Percentiles rank a stretch among this genome's conserved stretches.
Evolutionary conservation across 1,139 yeast species (phyloP).

Genomic region (Tardiomyces depauwii): DNA sequence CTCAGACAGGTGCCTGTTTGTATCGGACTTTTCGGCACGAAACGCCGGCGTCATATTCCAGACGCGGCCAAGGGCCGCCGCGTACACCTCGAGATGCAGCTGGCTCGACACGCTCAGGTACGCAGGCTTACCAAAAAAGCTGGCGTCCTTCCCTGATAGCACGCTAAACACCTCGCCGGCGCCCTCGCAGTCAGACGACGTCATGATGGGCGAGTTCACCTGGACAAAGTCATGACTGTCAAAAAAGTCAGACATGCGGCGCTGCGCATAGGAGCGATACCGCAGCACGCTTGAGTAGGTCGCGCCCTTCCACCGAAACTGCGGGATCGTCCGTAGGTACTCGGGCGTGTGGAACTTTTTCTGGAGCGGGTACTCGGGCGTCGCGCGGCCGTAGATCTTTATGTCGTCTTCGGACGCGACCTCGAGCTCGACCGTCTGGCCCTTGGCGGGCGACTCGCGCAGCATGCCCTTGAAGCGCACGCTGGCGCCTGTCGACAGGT

Average conservation of each 20-base stretch:
- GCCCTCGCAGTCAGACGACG: constrained; percentile 94
- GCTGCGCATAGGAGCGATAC: constrained; percentile 58
- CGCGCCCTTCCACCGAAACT: constrained; percentile 67
- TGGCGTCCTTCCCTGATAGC: constrained; percentile 22
- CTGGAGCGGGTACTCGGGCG: constrained; percentile 66
- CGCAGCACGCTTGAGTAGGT: constrained; percentile 57
- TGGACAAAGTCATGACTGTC: constrained; percentile 44
- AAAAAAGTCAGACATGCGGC: constrained; percentile 45
- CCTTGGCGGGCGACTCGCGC: constrained; percentile 20
- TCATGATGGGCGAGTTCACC: constrained; percentile 76
- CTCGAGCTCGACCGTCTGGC: constrained; percentile 38
- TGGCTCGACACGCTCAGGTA: constrained; percentile 87
- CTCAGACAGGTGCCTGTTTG: constrained; percentile 84
- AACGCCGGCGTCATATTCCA: constrained; percentile 92
- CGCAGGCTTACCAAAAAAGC: constrained; percentile 57
- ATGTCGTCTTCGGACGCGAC: constrained; percentile 16
- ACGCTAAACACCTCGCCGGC: constrained; percentile 82
- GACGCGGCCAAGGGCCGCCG: constrained; percentile 65
- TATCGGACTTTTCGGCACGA: constrained; percentile 86
- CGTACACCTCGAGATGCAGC: constrained; percentile 73
- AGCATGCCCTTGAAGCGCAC: constrained; percentile 32
- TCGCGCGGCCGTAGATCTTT: constrained; percentile 33
- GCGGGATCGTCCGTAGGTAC: constrained; percentile 57
- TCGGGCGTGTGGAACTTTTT: constrained; percentile 62
- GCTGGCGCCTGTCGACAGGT: constrained; percentile 35